These are phyloP conservation scores for Echium plantagineum DNA, from an alignment of 257 asterid genomes.

Conservation along the genomic window DNA sequence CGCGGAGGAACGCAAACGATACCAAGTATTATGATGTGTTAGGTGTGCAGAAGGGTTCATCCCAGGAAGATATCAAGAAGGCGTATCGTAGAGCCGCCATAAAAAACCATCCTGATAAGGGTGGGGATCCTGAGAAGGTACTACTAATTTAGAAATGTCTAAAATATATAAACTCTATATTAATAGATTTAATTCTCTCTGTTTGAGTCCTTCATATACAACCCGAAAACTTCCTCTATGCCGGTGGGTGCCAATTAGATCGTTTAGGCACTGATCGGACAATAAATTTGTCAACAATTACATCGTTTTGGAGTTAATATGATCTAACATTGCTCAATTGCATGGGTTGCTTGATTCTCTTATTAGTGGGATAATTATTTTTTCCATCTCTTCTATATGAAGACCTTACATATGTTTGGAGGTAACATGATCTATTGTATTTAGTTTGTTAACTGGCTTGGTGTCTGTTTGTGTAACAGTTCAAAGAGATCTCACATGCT, in stretches of 20 bases:
- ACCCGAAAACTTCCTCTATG: no score
- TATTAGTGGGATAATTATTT: not conserved
- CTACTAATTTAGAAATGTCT: no score
- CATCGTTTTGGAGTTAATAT: no score
- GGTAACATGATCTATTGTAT: no score
- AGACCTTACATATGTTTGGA: no score
- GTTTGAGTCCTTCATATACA: no score
- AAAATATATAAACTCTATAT: no score
- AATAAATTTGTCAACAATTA: no score
- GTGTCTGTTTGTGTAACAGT: conserved; percentile 25
- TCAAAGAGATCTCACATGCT: conserved; percentile 85
- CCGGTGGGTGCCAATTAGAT: no score
- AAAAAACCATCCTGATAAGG: conserved; percentile 77
- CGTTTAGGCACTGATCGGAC: no score
- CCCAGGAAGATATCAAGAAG: conserved; percentile 67
- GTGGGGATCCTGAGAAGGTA: conserved; percentile 85
- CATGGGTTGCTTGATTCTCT: not conserved
- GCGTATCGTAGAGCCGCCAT: conserved; percentile 74
- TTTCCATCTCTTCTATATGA: not conserved
- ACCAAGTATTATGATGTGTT: conserved; percentile 64
- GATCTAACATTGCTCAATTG: no score
- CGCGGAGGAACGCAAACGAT: conserved; percentile 66
- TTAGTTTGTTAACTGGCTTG: not conserved
- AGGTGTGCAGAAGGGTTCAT: conserved; percentile 59
- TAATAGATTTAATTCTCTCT: no score